A percentile compares a stretch with the other conserved stretches of the same genome.
Conservation (phyloP, 768 basidiomycete genomes). For the Pilatotrama ljubarskyi region DNA sequence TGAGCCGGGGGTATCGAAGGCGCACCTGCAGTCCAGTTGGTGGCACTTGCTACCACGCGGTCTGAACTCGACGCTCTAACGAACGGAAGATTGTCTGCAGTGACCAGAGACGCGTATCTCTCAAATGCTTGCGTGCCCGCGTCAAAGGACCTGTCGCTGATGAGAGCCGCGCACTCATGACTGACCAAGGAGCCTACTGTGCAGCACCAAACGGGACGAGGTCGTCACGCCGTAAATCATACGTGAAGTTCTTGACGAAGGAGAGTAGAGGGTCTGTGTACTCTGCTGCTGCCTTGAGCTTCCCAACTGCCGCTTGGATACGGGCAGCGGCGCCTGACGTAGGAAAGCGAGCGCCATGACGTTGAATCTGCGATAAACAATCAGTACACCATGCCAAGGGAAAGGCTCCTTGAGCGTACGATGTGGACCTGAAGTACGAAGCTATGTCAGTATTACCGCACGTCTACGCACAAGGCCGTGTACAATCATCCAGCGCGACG, state of each 20-base stretch:
- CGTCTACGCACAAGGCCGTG: not conserved
- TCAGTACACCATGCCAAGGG: not conserved
- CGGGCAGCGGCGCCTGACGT: slow-evolving; percentile 46
- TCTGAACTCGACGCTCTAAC: slow-evolving; percentile 50
- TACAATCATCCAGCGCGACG: not conserved
- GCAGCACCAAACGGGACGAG: slow-evolving; percentile 66
- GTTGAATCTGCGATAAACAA: slow-evolving; percentile 54
- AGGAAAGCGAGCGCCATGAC: slow-evolving; percentile 81
- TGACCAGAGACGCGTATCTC: slow-evolving; percentile 55
- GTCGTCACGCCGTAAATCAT: slow-evolving; percentile 54
- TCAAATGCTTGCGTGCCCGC: slow-evolving; percentile 52
- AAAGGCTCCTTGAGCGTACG: slow-evolving; percentile 36
- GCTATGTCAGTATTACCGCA: not conserved
- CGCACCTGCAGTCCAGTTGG: slow-evolving; percentile 68
- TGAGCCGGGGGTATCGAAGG: not conserved
- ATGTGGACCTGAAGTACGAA: slow-evolving; percentile 49
- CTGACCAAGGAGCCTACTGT: slow-evolving; percentile 46
- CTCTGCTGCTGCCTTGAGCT: slow-evolving; percentile 47
- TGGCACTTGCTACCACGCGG: slow-evolving; percentile 67
- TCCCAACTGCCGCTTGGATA: slow-evolving; percentile 50
- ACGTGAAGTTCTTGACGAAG: slow-evolving; percentile 61
- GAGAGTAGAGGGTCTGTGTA: slow-evolving; percentile 47
- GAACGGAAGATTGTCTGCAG: slow-evolving; percentile 48
- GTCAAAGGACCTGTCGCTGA: slow-evolving; percentile 41
- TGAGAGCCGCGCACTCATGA: not conserved